Evolutionary conservation across 139 green algal species (phyloP).

Genomic region (Gonium pectorale): DNA sequence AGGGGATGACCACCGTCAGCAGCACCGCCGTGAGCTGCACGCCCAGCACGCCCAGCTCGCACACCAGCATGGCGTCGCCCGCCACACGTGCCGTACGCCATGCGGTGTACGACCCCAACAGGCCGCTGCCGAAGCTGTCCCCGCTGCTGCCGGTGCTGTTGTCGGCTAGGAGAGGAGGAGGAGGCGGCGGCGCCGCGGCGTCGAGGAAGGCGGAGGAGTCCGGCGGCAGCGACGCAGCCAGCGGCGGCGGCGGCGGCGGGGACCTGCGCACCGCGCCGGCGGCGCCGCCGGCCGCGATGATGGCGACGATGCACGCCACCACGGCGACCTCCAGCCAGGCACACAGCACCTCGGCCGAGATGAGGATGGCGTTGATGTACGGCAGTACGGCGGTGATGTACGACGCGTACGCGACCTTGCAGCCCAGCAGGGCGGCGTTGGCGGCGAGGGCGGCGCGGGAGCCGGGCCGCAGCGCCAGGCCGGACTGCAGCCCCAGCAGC

Average conservation of each 20-base stretch:
- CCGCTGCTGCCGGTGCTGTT: too few relatives aligned
- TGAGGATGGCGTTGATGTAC: constrained; percentile 32
- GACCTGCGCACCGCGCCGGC: neutral
- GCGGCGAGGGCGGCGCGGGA: neutral
- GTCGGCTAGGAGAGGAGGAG: too few relatives aligned
- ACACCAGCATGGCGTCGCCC: constrained; percentile 27
- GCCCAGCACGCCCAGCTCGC: constrained; percentile 10
- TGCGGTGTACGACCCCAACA: neutral
- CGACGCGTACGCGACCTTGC: constrained; percentile 24
- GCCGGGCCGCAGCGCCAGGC: neutral
- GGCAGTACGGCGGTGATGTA: constrained; percentile 25
- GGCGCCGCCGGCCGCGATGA: neutral
- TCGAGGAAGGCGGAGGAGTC: neutral
- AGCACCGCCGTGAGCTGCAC: constrained; percentile 21
- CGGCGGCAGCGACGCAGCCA: neutral
- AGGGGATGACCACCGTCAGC: constrained; percentile 5
- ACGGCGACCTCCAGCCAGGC: constrained; percentile 21
- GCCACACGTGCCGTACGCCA: neutral
- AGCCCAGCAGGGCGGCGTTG: constrained; percentile 20
- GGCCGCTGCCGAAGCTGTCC: too few relatives aligned
- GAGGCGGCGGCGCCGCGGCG: neutral
- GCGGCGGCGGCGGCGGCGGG: neutral
- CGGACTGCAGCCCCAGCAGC: constrained; percentile 29
- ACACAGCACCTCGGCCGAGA: constrained; percentile 17
- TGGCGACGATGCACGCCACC: constrained; percentile 2